Conservation (phyloP, 2,329 filamentous ascomycete species). For the Fusarium sp. region DNA sequence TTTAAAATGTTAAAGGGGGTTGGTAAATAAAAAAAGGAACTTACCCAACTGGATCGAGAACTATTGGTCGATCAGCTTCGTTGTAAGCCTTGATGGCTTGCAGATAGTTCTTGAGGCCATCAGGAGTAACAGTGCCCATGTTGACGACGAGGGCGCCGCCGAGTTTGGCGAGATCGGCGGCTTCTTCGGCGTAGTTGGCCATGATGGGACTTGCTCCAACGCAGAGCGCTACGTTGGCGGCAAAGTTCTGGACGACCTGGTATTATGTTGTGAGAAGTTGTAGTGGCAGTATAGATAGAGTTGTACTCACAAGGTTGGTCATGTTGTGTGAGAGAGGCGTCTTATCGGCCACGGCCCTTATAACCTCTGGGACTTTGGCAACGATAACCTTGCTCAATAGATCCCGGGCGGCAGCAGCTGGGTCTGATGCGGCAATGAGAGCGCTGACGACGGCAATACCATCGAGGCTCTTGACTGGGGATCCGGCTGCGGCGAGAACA, state of each 20-base stretch:
- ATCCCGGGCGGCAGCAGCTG: conserved; percentile 71
- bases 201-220: conserved; percentile 94
- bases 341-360: conserved; percentile 71
- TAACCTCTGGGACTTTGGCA: conserved; percentile 64
- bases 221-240: conserved; percentile 88
- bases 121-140: conserved; percentile 90
- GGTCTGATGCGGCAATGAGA: conserved; percentile 80
- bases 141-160: conserved; percentile 89
- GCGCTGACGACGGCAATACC: conserved; percentile 92
- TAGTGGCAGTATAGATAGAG: not conserved
- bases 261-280: not conserved
- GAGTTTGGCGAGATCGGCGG: conserved; percentile 80
- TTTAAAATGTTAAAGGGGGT: not conserved
- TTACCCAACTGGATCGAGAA: conserved; percentile 90
- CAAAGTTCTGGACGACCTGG: conserved; percentile 88
- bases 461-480: conserved; percentile 72
- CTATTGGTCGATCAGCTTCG: conserved; percentile 76
- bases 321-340: conserved; percentile 93
- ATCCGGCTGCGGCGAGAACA: conserved; percentile 77
- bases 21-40: conserved; percentile 47
- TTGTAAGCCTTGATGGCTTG: conserved; percentile 88
- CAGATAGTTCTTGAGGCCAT: conserved; percentile 78
- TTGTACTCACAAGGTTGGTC: conserved; percentile 79
- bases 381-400: conserved; percentile 64
- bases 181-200: conserved; percentile 88